Evolutionary conservation across 2,329 filamentous ascomycete genomes (phyloP).

Genomic region (Trichoderma endophyticum): DNA sequence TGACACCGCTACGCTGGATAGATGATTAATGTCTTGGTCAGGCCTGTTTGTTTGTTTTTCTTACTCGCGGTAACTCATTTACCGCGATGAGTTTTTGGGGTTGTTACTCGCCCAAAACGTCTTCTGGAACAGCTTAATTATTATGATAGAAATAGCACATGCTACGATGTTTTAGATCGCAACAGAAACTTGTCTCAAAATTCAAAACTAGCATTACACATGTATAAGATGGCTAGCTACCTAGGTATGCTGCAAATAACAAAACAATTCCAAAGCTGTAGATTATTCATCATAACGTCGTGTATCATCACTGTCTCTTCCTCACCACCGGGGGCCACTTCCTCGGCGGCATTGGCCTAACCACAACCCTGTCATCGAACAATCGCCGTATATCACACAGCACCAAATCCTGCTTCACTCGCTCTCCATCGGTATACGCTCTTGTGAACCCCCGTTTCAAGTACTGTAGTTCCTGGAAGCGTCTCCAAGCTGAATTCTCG

Average conservation of each 20-base stretch:
- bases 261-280: not conserved
- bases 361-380: not conserved
- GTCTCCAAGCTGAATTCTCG: constrained; percentile 19
- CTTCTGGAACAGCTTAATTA: not conserved
- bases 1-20: not conserved
- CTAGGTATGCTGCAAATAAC: not conserved
- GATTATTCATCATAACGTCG: not conserved
- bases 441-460: constrained; percentile 19
- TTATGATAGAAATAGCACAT: not conserved
- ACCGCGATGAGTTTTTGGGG: not conserved
- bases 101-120: not conserved
- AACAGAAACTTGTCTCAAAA: not conserved
- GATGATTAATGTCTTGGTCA: too few species aligned
- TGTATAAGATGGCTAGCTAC: too few species aligned
- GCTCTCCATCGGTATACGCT: constrained; percentile 23
- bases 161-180: not conserved
- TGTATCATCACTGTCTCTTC: not conserved
- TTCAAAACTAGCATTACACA: not conserved
- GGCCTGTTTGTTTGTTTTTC: not conserved
- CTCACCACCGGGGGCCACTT: not conserved
- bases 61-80: not conserved
- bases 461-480: constrained; percentile 22
- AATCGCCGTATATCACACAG: constrained; percentile 18
- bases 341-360: not conserved
- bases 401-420: constrained; percentile 19